Percentiles rank a stretch among this genome's conserved stretches.
These are phyloP conservation scores for Leishmania tarentolae DNA, from an alignment of 208 protist species.

Conservation along the genomic window DNA sequence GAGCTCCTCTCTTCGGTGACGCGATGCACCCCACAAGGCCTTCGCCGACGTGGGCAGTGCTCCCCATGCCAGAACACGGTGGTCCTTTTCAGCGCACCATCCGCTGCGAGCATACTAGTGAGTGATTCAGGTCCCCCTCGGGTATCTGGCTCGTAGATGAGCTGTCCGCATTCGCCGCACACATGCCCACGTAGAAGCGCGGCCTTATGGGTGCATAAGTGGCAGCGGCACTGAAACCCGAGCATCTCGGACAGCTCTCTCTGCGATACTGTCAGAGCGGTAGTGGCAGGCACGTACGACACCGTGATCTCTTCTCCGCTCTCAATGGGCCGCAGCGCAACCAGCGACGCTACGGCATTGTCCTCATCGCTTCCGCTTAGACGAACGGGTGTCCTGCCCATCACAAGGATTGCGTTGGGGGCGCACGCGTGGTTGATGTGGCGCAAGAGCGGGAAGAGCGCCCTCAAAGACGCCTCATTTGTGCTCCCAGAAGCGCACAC, in stretches of 20 bases:
- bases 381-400: constrained; percentile 1
- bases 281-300: constrained; percentile 54
- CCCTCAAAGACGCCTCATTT: neutral
- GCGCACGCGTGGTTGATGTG: constrained; percentile 67
- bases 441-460: constrained; percentile 37
- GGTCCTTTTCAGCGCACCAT: neutral
- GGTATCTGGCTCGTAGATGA: constrained; percentile 33
- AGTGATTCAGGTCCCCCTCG: neutral
- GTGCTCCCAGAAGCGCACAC: neutral
- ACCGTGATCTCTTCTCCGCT: constrained; percentile 73
- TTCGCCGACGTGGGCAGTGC: constrained; percentile 11
- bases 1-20: neutral
- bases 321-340: constrained; percentile 61
- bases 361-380: neutral
- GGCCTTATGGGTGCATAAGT: constrained; percentile 39
- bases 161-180: constrained; percentile 49
- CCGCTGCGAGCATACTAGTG: neutral
- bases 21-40: neutral
- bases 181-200: constrained; percentile 54
- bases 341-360: constrained; percentile 15
- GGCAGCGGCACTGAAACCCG: constrained; percentile 54
- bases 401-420: constrained; percentile 60
- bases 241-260: constrained; percentile 27
- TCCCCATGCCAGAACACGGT: constrained; percentile 18
- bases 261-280: constrained; percentile 31